Conservation (phyloP, 345 rosid species). For the Microthlaspi erraticum region DNA sequence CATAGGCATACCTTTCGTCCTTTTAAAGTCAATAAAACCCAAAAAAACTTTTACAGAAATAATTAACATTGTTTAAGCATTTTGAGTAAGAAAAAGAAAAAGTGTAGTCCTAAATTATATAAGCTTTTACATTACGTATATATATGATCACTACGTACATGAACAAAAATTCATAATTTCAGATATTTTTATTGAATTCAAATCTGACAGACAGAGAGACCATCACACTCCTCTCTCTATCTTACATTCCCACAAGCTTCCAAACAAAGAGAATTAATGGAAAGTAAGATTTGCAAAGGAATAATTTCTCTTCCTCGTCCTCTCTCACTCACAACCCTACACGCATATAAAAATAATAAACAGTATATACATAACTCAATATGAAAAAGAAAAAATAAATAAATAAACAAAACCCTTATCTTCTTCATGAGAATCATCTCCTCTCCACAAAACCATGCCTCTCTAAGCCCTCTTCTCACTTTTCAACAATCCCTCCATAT, state of each 20-base stretch:
- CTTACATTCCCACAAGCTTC: conserved; percentile 80
- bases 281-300: conserved; percentile 76
- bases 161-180: conserved; percentile 27
- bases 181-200: conserved; percentile 25
- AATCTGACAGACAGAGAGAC: conserved; percentile 45
- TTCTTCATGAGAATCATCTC: conserved; percentile 58
- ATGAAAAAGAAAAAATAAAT: conserved; percentile 24
- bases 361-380: neutral
- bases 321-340: conserved; percentile 44
- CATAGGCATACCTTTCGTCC: conserved; percentile 47
- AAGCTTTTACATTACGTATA: conserved; percentile 35
- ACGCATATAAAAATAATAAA: conserved; percentile 13
- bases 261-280: conserved; percentile 91
- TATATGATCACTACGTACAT: conserved; percentile 44
- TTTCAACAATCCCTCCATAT: conserved; percentile 32
- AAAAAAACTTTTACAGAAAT: conserved; percentile 41
- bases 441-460: conserved; percentile 53
- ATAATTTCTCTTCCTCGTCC: conserved; percentile 46
- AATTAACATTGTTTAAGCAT: conserved; percentile 45
- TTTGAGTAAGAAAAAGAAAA: conserved; percentile 38
- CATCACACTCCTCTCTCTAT: conserved; percentile 43
- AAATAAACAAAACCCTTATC: conserved; percentile 49
- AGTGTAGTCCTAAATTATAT: conserved; percentile 40
- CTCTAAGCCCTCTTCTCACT: conserved; percentile 39
- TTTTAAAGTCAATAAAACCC: conserved; percentile 55